Percentiles rank a stretch among this genome's conserved stretches.
These are phyloP conservation scores for Leishmania martiniquensis DNA, from an alignment of 208 protist species.

Conservation along the genomic window DNA sequence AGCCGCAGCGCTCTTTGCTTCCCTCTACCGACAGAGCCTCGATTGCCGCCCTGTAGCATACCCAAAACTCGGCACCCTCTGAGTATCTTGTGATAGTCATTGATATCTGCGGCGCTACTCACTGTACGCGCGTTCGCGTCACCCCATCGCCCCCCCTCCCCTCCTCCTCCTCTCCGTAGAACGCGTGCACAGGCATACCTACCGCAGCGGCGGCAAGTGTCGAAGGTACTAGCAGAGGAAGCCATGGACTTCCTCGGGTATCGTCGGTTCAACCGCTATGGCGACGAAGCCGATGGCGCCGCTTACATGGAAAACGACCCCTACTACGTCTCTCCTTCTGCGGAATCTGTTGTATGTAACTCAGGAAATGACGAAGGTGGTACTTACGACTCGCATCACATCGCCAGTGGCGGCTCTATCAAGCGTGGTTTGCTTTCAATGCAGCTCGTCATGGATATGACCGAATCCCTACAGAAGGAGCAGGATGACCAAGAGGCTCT, in stretches of 20 bases:
- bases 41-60: neutral
- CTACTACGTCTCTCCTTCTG: conserved; percentile 3
- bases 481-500: conserved; percentile 21
- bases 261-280: conserved; percentile 11
- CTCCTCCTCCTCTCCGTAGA: neutral
- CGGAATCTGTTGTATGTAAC: neutral
- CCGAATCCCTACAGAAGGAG: conserved; percentile 19
- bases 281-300: conserved; percentile 22
- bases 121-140: neutral
- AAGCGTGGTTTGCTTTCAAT: conserved; percentile 16
- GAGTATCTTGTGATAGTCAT: neutral
- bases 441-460: conserved; percentile 22
- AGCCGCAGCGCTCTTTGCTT: neutral
- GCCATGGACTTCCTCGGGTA: conserved; percentile 9
- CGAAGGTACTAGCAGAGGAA: neutral
- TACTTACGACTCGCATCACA: neutral
- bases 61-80: neutral
- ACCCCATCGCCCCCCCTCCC: neutral
- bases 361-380: neutral
- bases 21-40: neutral
- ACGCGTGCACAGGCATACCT: neutral
- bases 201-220: neutral
- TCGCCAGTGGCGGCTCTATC: neutral
- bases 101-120: neutral
- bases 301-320: conserved; percentile 18